Percentiles rank a stretch among this genome's conserved stretches.
phyloP scores from a whole-genome alignment of 2,329 filamentous ascomycete genomes.

The Mycogone perniciosa region DNA sequence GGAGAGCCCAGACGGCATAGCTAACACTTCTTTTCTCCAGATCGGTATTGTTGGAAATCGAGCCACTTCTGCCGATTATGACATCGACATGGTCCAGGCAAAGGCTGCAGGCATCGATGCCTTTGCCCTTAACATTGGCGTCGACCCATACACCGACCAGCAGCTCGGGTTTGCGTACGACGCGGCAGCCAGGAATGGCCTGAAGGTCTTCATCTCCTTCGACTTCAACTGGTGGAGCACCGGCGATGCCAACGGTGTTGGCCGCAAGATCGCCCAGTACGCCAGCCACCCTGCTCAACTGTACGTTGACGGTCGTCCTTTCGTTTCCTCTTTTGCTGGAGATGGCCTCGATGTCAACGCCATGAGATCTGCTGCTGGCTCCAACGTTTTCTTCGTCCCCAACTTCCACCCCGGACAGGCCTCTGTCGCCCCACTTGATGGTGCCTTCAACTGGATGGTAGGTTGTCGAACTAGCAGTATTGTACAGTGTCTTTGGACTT shows the following conservation, averaged over 20 bases:
- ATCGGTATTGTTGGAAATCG: conserved; percentile 39
- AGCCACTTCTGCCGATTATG: conserved; percentile 36
- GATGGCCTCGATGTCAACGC: conserved; percentile 38
- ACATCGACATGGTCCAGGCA: conserved; percentile 40
- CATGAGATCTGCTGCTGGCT: conserved; percentile 36
- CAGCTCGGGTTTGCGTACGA: conserved; percentile 44
- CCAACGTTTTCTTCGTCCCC: conserved; percentile 41
- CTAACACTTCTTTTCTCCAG: conserved; percentile 19
- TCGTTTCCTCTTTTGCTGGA: conserved; percentile 49
- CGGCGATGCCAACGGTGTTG: conserved; percentile 33
- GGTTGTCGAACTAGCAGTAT: background rate
- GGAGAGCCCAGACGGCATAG: background rate
- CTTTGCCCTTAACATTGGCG: conserved; percentile 45
- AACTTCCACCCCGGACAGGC: conserved; percentile 39
- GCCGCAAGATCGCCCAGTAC: conserved; percentile 41
- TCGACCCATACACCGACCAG: conserved; percentile 36
- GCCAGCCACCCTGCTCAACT: conserved; percentile 39
- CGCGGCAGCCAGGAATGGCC: conserved; percentile 39
- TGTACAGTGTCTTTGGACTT: background rate
- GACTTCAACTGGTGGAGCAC: conserved; percentile 46
- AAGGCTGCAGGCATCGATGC: conserved; percentile 40
- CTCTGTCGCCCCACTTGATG: conserved; percentile 33
- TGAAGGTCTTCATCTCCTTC: conserved; percentile 52
- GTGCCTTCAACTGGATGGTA: conserved; percentile 38
- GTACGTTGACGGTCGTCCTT: conserved; percentile 40